A percentile compares a stretch with the other conserved stretches of the same genome.
phyloP scores from a whole-genome alignment of 768 basidiomycete species.

The Floccularia luteovirens region DNA sequence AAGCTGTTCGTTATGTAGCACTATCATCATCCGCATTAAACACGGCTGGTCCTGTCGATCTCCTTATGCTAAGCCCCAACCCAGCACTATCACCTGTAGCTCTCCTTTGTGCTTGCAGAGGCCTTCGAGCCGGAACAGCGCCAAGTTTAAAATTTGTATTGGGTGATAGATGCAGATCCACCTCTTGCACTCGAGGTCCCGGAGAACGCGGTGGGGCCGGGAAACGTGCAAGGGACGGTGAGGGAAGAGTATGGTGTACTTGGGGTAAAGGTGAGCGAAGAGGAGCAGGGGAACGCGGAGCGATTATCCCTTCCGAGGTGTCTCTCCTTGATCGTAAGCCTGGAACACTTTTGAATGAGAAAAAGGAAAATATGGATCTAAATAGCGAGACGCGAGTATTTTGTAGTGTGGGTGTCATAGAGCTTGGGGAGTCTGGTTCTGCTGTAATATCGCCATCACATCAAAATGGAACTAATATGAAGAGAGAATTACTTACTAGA shows the following conservation, averaged over 20 bases:
- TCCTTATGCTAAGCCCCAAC: conserved; percentile 20
- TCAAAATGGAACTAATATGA: conserved; percentile 1
- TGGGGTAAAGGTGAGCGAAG: conserved; percentile 24
- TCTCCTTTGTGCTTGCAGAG: conserved; percentile 14
- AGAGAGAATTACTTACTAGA: conserved; percentile 27
- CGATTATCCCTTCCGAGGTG: conserved; percentile 62
- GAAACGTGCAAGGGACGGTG: conserved; percentile 19
- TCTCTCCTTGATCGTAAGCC: conserved; percentile 38
- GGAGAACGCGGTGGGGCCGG: conserved; percentile 31
- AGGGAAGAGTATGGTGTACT: conserved; percentile 14
- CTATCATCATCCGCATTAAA: background rate
- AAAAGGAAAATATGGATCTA: conserved; percentile 52
- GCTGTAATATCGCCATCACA: too few species aligned
- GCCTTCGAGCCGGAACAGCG: conserved; percentile 25
- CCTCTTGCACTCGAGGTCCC: conserved; percentile 22
- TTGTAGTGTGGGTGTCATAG: conserved; percentile 13
- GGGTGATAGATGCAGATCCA: conserved; percentile 19
- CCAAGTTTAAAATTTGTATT: conserved; percentile 27
- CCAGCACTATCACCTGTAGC: conserved; percentile 17
- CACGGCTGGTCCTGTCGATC: background rate
- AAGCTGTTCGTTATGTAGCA: too few species aligned
- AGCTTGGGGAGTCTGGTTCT: conserved; percentile 33
- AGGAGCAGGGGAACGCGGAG: conserved; percentile 45
- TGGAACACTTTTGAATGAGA: conserved; percentile 31
- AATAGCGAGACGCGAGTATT: conserved; percentile 52